A percentile compares a stretch with the other conserved stretches of the same genome.
phyloP scores from a whole-genome alignment of 2,329 filamentous ascomycete genomes.

The Sporothrix globosa region DNA sequence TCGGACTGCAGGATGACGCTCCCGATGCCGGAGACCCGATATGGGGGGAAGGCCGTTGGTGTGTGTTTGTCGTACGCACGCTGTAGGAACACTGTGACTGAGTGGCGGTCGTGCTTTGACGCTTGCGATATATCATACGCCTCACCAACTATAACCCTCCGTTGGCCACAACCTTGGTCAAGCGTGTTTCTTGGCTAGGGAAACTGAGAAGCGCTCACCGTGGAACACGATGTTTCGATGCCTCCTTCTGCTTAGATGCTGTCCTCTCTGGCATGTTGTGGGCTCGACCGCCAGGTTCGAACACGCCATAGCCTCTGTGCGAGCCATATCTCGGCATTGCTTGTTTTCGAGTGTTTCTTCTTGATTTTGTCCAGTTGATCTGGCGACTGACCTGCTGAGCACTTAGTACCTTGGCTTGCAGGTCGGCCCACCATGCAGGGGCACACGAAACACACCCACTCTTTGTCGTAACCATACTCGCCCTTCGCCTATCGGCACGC shows the following conservation, averaged over 20 bases:
- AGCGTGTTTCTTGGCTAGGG: not conserved
- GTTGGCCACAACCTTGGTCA: constrained; percentile 1
- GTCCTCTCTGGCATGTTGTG: not conserved
- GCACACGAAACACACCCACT: constrained; percentile 1
- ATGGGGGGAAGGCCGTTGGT: not conserved
- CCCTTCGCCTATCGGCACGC: constrained; percentile 10
- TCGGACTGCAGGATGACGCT: not conserved
- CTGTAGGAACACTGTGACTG: no score
- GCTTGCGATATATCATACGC: not conserved
- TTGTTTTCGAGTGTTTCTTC: constrained; percentile 6
- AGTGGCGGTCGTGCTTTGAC: not conserved
- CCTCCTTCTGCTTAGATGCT: not conserved
- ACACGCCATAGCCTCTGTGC: not conserved
- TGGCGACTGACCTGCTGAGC: no score
- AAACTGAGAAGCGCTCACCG: not conserved
- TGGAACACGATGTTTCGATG: not conserved
- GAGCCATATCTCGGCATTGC: constrained; percentile 11
- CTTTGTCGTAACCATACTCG: not conserved
- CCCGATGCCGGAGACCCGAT: constrained; percentile 4
- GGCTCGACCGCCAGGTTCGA: not conserved
- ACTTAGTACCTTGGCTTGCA: not conserved
- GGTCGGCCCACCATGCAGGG: not conserved
- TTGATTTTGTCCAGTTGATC: not conserved
- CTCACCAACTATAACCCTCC: not conserved
- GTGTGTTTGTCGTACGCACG: not conserved